Evolutionary conservation across 108 stramenopile species (phyloP), one percentile per base, ranked within the genome.

Genomic region (Conticribra weissflogii): DNA sequence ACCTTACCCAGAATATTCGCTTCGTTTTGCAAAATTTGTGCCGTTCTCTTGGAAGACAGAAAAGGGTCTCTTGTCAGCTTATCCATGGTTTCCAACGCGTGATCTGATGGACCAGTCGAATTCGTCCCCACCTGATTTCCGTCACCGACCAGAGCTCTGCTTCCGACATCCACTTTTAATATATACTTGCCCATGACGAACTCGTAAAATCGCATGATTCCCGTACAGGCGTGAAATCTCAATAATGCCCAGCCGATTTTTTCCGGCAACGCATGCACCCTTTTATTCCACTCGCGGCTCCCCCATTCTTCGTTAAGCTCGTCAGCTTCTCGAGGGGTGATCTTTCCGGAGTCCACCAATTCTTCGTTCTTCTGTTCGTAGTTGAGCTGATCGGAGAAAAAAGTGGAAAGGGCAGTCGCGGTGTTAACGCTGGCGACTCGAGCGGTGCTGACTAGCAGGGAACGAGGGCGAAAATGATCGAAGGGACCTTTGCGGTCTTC

Each of bases 21-120:
- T 27, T 57, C 44, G 16, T 73, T 73, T 45, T 67, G 70, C 4
- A 76, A 33, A 18, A 78, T 29, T 72, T 81, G 76, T 28, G 64
- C 65, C 1, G 76, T 81, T 23, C 81, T 71, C 8, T 55, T 64
- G 1, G 74, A 72, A 12, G 74, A 64, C 30, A 62, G 68, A 55
- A 54, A 81, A 12, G 81, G 67, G 67, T 81, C 81, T 32, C 76
- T 71, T 5, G 81, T 81, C n/a, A 81, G 54, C 33, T 74, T 78
- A 50, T 81, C 81, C 76, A 81, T 78, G 34, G 68, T 30, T 27
- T 51, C 33, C 28, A 79, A 17, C n/a, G 78, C 70, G 30, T 68
- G 71, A 12, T 62, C 78, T 49, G 3, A 29, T 21, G 57, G 3
- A 7, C 4, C 24, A 3, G 25, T 36, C 4, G 54, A 24, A 45